Base-by-base conservation (phyloP, 305 asterid genomes). In the Fraxinus ornus region DNA sequence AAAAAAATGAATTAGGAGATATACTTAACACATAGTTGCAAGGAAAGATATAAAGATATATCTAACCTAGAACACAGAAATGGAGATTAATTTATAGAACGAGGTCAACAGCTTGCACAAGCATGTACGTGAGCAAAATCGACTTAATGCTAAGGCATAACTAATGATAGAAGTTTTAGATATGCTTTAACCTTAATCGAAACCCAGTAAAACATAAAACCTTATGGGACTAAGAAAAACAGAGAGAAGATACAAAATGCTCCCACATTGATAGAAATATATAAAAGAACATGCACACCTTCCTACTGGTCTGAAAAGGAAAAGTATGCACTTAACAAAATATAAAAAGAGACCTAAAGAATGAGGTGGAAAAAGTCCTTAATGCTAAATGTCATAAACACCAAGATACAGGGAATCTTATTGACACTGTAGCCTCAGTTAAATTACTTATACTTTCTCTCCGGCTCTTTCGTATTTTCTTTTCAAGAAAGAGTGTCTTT, bases 11-110 rank as follows among this genome's bases (percentile, higher is more conserved):
- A n/a, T 12, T 55, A 71, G 28, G 77, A 66, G 60, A 78, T 78
- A 76, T 24, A 60, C 73, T 82, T n/a, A 30, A 64, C 74, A 81
- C 60, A 78, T 77, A 81, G 73, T 55, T 62, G 47, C 7, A 76
- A 15, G 49, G 78, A 28, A 28, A 28, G 30, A 28, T 28, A 28
- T 28, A 79, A 79, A 28, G 49, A 68, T 66, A 35, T 32, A 64
- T 22, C 73, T 7, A 77, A 70, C 79, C 86, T 77, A 84, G 76
- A 66, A 19, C 28, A 83, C 17, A 77, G 72, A 44, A 78, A 36
- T 78, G 66, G 68, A 36, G 71, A 24, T 64, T 30, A 64, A 24
- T 64, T 24, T 9, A 75, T 60, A 36, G 28, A 81, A 44, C 57
- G 73, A 62, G 72, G 24, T 33, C 49, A 36, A 73, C 41, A 79